Conservation (phyloP, 2,329 filamentous ascomycete species). For the Phaeosphaeria sp. region DNA sequence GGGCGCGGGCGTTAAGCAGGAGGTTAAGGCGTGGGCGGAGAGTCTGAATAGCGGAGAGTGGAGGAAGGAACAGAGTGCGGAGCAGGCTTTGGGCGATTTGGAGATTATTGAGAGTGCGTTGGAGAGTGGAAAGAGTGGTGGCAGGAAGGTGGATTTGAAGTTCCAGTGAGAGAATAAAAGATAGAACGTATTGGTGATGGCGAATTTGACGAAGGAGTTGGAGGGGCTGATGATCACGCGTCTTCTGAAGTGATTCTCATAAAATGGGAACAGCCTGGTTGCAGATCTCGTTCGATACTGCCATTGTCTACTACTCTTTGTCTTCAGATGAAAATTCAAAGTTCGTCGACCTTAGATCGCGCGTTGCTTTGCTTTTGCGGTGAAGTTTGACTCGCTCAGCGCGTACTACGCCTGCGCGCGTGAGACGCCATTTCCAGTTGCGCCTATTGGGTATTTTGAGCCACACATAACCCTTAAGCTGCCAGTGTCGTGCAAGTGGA, state of each 20-base stretch:
- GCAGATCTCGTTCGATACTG: too few relatives aligned
- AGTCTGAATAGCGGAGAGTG: constrained; percentile 56
- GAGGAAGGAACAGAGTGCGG: constrained; percentile 60
- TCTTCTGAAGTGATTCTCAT: too few relatives aligned
- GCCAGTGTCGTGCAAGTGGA: background rate
- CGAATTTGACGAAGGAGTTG: too few relatives aligned
- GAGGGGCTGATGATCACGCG: too few relatives aligned
- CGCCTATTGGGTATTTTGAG: background rate
- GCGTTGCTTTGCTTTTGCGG: background rate
- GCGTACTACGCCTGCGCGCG: too few relatives aligned
- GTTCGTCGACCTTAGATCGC: too few relatives aligned
- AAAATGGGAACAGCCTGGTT: too few relatives aligned
- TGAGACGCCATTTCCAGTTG: background rate
- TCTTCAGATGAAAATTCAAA: too few relatives aligned
- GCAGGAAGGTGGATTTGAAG: constrained; percentile 34
- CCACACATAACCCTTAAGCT: background rate
- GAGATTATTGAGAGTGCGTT: constrained; percentile 58
- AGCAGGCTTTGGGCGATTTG: constrained; percentile 67
- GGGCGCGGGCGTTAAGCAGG: constrained; percentile 62
- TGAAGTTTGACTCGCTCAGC: too few relatives aligned
- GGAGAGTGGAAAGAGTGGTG: constrained; percentile 49
- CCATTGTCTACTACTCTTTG: too few relatives aligned
- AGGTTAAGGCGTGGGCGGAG: constrained; percentile 68
- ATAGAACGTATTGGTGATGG: too few relatives aligned
- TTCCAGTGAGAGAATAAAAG: background rate